Evolutionary conservation across 1,284 basidiomycete genomes (phyloP).

Genomic region (Leccinum angustisporum): DNA sequence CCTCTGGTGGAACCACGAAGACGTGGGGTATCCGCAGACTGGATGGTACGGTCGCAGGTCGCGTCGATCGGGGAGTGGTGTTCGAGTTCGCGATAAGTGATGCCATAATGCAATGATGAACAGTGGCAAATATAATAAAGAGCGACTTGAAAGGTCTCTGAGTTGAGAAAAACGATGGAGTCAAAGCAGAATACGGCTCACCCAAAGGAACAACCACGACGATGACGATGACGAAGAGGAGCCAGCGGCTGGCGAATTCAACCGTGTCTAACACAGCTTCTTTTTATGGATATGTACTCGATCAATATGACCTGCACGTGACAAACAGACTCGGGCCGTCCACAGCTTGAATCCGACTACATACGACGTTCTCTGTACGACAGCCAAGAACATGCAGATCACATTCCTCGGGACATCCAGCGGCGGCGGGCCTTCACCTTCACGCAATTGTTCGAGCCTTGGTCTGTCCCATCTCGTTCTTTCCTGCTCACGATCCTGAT

Average conservation of each 20-base stretch:
- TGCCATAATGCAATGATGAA: constrained; percentile 15
- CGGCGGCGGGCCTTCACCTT: constrained; percentile 68
- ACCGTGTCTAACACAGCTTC: constrained; percentile 20
- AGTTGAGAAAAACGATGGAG: neutral
- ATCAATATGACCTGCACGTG: constrained; percentile 17
- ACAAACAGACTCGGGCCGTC: neutral
- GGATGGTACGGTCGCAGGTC: constrained; percentile 9
- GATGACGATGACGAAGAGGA: neutral
- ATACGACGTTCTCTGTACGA: neutral
- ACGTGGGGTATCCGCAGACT: constrained; percentile 55
- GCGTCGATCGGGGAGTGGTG: constrained; percentile 15
- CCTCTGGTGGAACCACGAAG: constrained; percentile 69
- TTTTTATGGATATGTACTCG: constrained; percentile 21
- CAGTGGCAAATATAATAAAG: constrained; percentile 6
- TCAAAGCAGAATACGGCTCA: constrained; percentile 10
- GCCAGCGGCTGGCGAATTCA: constrained; percentile 27
- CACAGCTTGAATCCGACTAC: neutral
- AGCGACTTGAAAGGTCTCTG: constrained; percentile 18
- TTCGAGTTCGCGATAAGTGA: constrained; percentile 13
- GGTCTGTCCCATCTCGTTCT: constrained; percentile 15
- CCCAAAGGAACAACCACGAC: constrained; percentile 9
- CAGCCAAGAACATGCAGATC: constrained; percentile 36
- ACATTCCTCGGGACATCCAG: constrained; percentile 76
- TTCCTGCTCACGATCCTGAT: neutral
- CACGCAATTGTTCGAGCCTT: constrained; percentile 71